Evolutionary conservation across 2,329 filamentous ascomycete species (phyloP), one percentile per base, ranked within the genome.

Genomic region (Penicillium sp.): DNA sequence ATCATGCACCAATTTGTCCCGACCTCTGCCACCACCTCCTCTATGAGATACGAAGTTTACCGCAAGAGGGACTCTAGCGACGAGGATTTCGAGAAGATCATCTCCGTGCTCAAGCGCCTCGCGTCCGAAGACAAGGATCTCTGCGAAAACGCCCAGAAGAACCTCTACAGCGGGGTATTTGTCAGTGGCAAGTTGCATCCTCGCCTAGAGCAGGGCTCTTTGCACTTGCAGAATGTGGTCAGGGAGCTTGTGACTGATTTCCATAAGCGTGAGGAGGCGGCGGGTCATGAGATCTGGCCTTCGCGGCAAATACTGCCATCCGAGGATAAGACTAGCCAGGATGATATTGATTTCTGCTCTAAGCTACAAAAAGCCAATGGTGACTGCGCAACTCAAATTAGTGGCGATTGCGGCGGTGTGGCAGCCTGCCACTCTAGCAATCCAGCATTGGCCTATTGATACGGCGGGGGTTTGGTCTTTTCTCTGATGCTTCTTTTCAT

Each of bases 1-100:
- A 86, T 87, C 76, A 85, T 88, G 66, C 85, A 88, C 71, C 79
- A 85, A 59, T 86, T 87, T 69, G 79, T 88, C 13, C 86, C 87
- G 6, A 80, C 76, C 52, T 78, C 79, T 0, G 79, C 86, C 0
- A 80, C 76, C 46, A 81, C 77, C 43, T 82, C 81, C 6, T 76
- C 76, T 25, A 87, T 89, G 81, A 79, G 80, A 64, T 88, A 88
- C 73, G 85, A 89, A 69, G 84, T 89, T 43, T 89, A 82, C 78
- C 82, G 86, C 60, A 83, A 88, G 80, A 85, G 84, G 70, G 74
- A 82, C 69, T 81, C 85, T 1, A 81, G 77, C 19, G 82, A 87
- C 35, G 83, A 83, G 35, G 82, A 87, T 58, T 89, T 89, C 68
- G 74, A 81, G 5, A 69, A 79, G 51, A 84, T 88, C 72, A 82